These are phyloP conservation scores for Zoysia matrella DNA, from an alignment of 202 grass and related monocot genomes.

Conservation along the genomic window DNA sequence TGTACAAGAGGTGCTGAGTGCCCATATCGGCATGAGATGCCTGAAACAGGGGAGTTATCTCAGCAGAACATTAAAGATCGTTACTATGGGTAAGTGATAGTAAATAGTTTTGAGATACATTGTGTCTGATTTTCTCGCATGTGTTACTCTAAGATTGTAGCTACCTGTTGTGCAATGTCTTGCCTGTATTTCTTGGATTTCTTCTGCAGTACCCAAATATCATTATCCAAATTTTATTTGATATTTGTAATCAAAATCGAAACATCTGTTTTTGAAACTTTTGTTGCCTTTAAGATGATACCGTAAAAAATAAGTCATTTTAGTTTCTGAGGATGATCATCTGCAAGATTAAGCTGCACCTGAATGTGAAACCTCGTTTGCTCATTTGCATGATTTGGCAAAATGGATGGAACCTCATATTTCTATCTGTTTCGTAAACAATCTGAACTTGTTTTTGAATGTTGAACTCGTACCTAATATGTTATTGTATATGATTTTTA, in stretches of 20 bases:
- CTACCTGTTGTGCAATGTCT: not conserved
- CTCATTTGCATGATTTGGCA: not conserved
- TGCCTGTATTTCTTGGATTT: not conserved
- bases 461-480: not conserved
- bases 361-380: conserved; percentile 4
- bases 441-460: conserved; percentile 16
- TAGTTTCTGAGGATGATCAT: conserved; percentile 13
- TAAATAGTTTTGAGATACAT: conserved; percentile 14
- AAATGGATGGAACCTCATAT: conserved; percentile 1
- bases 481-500: not conserved
- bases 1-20: conserved; percentile 96
- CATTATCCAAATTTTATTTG: not conserved
- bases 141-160: not conserved
- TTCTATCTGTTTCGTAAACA: not conserved
- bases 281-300: not conserved
- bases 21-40: conserved; percentile 98
- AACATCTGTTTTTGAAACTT: not conserved
- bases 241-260: not conserved
- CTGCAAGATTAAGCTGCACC: not conserved
- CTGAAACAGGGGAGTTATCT: conserved; percentile 96
- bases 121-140: not conserved
- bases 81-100: conserved; percentile 85
- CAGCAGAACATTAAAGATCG: conserved; percentile 99
- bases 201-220: not conserved
- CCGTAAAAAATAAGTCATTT: not conserved